These are phyloP conservation scores for Amylostereum areolatum DNA, from an alignment of 1,284 basidiomycete species.

Conservation along the genomic window DNA sequence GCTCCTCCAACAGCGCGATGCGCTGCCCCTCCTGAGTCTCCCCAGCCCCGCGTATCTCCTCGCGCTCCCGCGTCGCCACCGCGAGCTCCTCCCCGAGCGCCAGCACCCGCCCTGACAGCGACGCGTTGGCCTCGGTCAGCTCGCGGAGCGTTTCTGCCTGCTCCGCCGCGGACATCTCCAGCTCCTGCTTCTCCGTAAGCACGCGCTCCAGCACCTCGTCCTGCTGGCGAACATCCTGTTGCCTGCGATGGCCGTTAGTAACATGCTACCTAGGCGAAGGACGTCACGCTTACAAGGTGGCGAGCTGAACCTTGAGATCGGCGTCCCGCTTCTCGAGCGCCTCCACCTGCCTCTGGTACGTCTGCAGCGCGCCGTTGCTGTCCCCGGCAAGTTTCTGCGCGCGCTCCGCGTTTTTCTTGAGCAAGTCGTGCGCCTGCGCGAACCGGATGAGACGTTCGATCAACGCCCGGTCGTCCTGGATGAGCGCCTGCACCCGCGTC, in stretches of 20 bases:
- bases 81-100: slow-evolving; percentile 25
- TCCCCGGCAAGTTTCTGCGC: slow-evolving; percentile 86
- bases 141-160: slow-evolving; percentile 68
- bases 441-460: slow-evolving; percentile 80
- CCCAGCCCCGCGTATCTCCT: slow-evolving; percentile 17
- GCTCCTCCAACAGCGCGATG: slow-evolving; percentile 69
- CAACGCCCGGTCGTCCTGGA: slow-evolving; percentile 75
- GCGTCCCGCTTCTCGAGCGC: slow-evolving; percentile 71
- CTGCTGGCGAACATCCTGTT: slow-evolving; percentile 63
- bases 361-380: slow-evolving; percentile 70
- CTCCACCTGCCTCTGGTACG: slow-evolving; percentile 82
- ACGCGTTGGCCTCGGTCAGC: slow-evolving; percentile 46
- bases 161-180: slow-evolving; percentile 65
- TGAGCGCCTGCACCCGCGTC: slow-evolving; percentile 68
- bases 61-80: slow-evolving; percentile 51
- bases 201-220: slow-evolving; percentile 58
- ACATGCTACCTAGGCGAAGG: slow-evolving; percentile 17
- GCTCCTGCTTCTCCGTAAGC: slow-evolving; percentile 53
- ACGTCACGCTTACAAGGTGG: slow-evolving; percentile 45
- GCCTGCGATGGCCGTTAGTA: slow-evolving; percentile 32
- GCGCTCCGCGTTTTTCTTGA: slow-evolving; percentile 86
- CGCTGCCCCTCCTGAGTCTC: slow-evolving; percentile 47
- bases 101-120: slow-evolving; percentile 24
- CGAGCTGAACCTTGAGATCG: slow-evolving; percentile 41
- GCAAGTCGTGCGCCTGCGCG: slow-evolving; percentile 79